Percentiles rank a stretch among this genome's conserved stretches.
phyloP scores from a whole-genome alignment of 2,329 filamentous ascomycete species.

The Ascochyta lentis region DNA sequence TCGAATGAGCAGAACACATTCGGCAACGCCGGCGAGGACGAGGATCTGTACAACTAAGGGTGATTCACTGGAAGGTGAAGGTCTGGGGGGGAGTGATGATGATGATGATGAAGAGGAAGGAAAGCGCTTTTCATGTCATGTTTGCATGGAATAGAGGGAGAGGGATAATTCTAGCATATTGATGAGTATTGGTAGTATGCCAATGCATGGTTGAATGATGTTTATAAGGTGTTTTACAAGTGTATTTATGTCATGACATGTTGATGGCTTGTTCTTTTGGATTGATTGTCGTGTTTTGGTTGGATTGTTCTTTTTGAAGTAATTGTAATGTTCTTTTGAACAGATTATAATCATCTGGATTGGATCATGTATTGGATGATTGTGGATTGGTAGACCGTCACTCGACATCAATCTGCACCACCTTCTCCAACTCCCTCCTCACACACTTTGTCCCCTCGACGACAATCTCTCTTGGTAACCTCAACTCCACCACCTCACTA shows the following conservation, averaged over 20 bases:
- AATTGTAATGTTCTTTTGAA: too few relatives aligned
- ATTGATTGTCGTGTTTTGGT: too few relatives aligned
- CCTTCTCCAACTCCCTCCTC: conserved; percentile 59
- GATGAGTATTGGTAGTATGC: conserved; percentile 7
- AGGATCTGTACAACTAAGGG: conserved; percentile 92
- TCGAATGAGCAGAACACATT: conserved; percentile 62
- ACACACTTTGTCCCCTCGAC: conserved; percentile 59
- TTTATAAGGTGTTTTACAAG: neutral
- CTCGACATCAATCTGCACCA: conserved; percentile 49
- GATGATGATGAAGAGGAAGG: conserved; percentile 21
- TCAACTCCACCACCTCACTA: conserved; percentile 36
- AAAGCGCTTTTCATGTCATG: neutral
- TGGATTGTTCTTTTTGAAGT: too few relatives aligned
- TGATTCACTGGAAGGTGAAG: neutral
- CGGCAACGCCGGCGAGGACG: conserved; percentile 89
- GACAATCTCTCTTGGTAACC: conserved; percentile 58
- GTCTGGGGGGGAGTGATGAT: conserved; percentile 8
- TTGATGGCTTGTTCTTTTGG: too few relatives aligned
- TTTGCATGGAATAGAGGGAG: conserved; percentile 24
- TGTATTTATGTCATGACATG: neutral
- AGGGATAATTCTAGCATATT: conserved; percentile 24
- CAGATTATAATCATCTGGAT: too few relatives aligned
- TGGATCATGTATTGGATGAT: too few relatives aligned
- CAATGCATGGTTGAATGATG: conserved; percentile 1
- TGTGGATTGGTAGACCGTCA: neutral